Percentiles rank a stretch among this genome's conserved stretches.
These are phyloP conservation scores for Populus alba DNA, from an alignment of 345 rosid species.

Conservation along the genomic window DNA sequence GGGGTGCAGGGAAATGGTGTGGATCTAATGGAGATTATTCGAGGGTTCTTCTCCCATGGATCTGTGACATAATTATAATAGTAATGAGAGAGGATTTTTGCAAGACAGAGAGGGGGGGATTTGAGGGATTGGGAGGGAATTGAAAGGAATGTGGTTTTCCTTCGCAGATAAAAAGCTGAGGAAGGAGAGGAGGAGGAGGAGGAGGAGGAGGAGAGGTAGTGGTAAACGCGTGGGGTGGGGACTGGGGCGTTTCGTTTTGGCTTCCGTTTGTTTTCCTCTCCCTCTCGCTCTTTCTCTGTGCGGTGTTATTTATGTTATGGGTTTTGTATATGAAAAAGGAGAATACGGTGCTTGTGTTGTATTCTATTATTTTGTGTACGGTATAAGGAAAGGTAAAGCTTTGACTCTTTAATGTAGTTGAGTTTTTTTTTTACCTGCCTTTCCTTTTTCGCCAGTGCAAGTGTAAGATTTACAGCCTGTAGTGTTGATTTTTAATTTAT, in stretches of 20 bases:
- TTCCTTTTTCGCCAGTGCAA: too few species aligned
- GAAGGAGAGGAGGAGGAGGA: neutral
- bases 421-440: neutral
- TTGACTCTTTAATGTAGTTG: neutral
- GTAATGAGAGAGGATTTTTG: neutral
- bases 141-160: neutral
- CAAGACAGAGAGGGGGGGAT: neutral
- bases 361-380: neutral
- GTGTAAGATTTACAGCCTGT: too few species aligned
- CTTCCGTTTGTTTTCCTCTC: neutral
- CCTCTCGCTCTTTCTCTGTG: neutral
- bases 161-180: neutral
- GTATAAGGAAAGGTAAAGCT: neutral
- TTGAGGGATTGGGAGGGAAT: neutral
- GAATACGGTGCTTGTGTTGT: neutral
- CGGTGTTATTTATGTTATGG: neutral
- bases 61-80: constrained; percentile 18
- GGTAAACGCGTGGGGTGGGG: constrained; percentile 12
- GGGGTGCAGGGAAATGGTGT: neutral
- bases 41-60: constrained; percentile 14
- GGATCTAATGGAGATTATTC: constrained; percentile 4
- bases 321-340: neutral
- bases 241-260: neutral
- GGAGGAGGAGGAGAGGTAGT: constrained; percentile 6
- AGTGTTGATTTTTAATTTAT: too few species aligned